phyloP scores from a whole-genome alignment of 1,284 basidiomycete genomes.

The Lentinula novae-zelandiae region DNA sequence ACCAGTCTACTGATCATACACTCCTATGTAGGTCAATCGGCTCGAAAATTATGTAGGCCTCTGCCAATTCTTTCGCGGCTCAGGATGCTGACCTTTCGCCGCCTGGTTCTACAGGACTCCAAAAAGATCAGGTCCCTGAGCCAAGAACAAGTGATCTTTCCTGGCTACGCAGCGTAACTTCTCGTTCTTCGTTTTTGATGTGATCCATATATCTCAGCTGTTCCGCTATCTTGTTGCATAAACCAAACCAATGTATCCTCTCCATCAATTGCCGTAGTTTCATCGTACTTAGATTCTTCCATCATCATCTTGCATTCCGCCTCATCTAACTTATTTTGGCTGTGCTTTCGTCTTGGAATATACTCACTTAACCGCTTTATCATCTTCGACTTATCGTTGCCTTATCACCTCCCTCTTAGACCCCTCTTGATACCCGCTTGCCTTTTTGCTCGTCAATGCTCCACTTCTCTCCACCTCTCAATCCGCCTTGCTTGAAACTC shows the following conservation, averaged over 20 bases:
- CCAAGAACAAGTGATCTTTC: not conserved
- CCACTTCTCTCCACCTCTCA: not conserved
- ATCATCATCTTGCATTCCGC: not conserved
- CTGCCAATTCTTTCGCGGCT: not conserved
- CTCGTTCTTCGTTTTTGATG: not conserved
- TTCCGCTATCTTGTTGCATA: not conserved
- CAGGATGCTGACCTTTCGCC: not conserved
- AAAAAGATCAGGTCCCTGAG: not conserved
- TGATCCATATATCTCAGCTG: not conserved
- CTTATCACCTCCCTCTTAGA: not conserved
- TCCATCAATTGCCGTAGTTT: not conserved
- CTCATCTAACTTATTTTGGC: not conserved
- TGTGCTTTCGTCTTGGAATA: not conserved
- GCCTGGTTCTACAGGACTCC: not conserved
- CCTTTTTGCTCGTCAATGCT: not conserved
- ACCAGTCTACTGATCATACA: not conserved
- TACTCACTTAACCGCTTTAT: not conserved
- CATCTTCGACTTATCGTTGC: not conserved
- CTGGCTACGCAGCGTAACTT: not conserved
- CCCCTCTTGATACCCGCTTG: not conserved
- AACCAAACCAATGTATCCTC: not conserved
- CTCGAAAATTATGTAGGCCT: constrained; percentile 2
- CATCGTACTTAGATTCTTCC: not conserved
- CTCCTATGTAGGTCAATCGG: constrained; percentile 2
- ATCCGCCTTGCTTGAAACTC: not conserved